Conservation (phyloP, 495 filamentous ascomycete species). For the Jackrogersella multiformis region DNA sequence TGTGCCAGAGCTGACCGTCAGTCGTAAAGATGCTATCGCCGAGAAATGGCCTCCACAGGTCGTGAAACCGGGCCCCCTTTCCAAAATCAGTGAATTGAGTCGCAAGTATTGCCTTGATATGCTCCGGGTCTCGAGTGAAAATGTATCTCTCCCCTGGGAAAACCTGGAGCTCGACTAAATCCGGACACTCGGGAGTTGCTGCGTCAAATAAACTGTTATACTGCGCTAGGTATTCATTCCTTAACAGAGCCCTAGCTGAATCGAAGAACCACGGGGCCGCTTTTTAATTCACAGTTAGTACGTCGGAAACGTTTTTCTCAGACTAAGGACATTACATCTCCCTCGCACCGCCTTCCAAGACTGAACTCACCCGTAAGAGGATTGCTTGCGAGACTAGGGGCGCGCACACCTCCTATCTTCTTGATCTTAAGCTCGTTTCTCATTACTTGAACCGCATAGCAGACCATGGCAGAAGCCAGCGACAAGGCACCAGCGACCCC, state of each 20-base stretch:
- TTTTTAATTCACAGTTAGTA: constrained; percentile 13
- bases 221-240: constrained; percentile 48
- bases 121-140: constrained; percentile 64
- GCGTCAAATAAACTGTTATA: constrained; percentile 44
- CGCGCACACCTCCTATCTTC: constrained; percentile 36
- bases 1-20: constrained; percentile 64
- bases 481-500: not conserved
- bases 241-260: constrained; percentile 39
- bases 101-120: constrained; percentile 66
- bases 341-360: not conserved
- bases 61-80: constrained; percentile 61
- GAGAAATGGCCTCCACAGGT: constrained; percentile 63
- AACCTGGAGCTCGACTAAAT: constrained; percentile 50
- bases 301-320: constrained; percentile 11
- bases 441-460: constrained; percentile 24
- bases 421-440: constrained; percentile 31
- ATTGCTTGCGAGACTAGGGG: constrained; percentile 27
- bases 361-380: constrained; percentile 33
- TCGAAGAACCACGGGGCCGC: constrained; percentile 16
- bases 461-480: constrained; percentile 19
- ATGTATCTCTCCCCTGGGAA: constrained; percentile 52
- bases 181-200: constrained; percentile 49
- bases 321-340: not conserved
- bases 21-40: constrained; percentile 68
- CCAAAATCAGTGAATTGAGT: constrained; percentile 66